phyloP scores from a whole-genome alignment of 2,329 filamentous ascomycete species.

The Colletotrichum chlorophyti region DNA sequence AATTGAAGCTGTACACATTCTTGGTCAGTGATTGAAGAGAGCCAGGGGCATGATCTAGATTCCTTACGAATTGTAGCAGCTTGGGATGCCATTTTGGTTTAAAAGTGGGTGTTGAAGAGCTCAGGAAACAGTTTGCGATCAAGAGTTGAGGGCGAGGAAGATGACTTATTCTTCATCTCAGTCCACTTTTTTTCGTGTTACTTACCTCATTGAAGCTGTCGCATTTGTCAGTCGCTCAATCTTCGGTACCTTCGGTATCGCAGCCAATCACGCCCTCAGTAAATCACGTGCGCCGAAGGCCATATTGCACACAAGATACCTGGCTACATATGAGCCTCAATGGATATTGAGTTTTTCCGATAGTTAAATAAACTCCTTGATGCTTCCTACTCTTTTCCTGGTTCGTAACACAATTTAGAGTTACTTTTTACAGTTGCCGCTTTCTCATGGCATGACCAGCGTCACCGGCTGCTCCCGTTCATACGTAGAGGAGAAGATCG shows the following conservation, averaged over 20 bases:
- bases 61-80: constrained; percentile 38
- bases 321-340: no score
- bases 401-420: no score
- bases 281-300: constrained; percentile 8
- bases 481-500: no score
- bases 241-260: background rate
- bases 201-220: constrained; percentile 21
- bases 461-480: no score
- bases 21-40: constrained; percentile 6
- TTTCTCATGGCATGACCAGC: no score
- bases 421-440: no score
- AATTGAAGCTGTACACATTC: constrained; percentile 31
- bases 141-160: background rate
- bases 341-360: no score
- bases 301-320: background rate
- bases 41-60: background rate
- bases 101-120: constrained; percentile 8
- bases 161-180: constrained; percentile 2
- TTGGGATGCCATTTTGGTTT: constrained; percentile 36
- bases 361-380: no score
- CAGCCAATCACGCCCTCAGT: constrained; percentile 20
- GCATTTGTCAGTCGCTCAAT: constrained; percentile 29
- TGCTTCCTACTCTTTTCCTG: background rate
- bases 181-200: constrained; percentile 27
- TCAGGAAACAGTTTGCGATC: background rate